Conservation (phyloP, 129 eudicot genomes). For the Artemisia argyi region DNA sequence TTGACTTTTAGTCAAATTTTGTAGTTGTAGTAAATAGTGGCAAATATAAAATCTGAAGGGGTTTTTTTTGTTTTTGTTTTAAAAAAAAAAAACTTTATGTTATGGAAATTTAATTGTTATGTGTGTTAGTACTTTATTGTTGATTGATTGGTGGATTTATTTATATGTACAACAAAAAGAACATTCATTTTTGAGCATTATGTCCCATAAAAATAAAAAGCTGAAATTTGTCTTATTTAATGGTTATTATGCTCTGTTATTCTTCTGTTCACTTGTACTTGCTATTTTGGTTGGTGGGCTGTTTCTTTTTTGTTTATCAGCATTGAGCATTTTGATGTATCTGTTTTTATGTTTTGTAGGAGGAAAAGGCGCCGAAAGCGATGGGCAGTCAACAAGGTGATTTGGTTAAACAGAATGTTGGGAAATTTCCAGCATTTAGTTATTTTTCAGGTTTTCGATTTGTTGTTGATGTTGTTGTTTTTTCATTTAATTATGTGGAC, state of each 20-base stretch:
- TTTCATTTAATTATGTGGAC: conserved; percentile 45
- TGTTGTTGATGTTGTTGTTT: conserved; percentile 30
- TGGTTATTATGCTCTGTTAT: conserved; percentile 21
- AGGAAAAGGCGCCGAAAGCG: conserved; percentile 68
- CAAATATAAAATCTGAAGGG: too few relatives aligned
- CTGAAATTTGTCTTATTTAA: conserved; percentile 44
- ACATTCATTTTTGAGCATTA: conserved; percentile 33
- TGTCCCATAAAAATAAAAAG: conserved; percentile 35
- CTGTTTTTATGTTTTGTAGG: conserved; percentile 58
- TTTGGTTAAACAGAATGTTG: conserved; percentile 13
- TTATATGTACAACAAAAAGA: conserved; percentile 27
- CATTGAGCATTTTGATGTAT: neutral
- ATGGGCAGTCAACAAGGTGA: conserved; percentile 70
- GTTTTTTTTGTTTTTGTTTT: too few relatives aligned
- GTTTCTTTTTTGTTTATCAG: neutral
- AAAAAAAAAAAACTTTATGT: too few relatives aligned
- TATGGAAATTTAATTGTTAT: conserved; percentile 8
- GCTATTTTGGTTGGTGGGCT: conserved; percentile 29
- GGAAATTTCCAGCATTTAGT: conserved; percentile 34
- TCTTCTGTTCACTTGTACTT: conserved; percentile 35
- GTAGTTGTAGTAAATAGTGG: too few relatives aligned
- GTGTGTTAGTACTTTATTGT: conserved; percentile 2
- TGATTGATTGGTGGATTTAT: conserved; percentile 18
- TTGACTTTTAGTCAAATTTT: too few relatives aligned
- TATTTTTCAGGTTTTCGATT: conserved; percentile 11